phyloP scores from a whole-genome alignment of 345 rosid species.

The Gossypium stocksii region DNA sequence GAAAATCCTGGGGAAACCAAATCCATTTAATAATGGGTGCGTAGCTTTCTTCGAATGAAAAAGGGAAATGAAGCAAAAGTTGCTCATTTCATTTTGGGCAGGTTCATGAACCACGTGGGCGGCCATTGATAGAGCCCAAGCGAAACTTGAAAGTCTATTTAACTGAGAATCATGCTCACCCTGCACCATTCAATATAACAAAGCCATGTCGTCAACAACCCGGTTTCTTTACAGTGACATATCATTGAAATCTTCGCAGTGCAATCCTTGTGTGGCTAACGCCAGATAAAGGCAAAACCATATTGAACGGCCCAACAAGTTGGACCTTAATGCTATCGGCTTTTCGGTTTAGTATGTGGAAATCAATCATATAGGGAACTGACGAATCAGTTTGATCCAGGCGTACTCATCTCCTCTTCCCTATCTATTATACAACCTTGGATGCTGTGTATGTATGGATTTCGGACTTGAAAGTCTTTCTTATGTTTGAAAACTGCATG shows the following conservation, averaged over 20 bases:
- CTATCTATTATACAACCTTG: not conserved
- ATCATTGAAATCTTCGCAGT: constrained; percentile 12
- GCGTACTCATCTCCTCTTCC: not conserved
- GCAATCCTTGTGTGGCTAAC: constrained; percentile 4
- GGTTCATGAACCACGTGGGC: constrained; percentile 32
- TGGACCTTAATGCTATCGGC: not conserved
- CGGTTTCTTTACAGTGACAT: constrained; percentile 16
- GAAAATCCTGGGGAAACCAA: not conserved
- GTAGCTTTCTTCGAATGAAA: not conserved
- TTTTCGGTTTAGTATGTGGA: not conserved
- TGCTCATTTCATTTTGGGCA: not conserved
- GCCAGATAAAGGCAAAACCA: constrained; percentile 13
- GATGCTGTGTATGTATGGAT: no score
- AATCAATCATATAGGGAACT: not conserved
- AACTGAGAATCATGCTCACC: not conserved
- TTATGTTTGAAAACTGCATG: no score
- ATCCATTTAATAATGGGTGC: not conserved
- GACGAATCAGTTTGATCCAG: not conserved
- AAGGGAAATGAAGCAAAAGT: not conserved
- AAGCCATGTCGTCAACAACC: not conserved
- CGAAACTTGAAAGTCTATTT: not conserved
- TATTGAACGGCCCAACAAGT: not conserved
- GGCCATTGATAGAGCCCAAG: not conserved
- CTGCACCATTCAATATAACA: not conserved
- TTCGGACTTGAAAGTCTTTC: no score